Percentiles rank a stretch among this genome's conserved stretches.
Evolutionary conservation across 768 basidiomycete genomes (phyloP).

Genomic region (Mycena venus): DNA sequence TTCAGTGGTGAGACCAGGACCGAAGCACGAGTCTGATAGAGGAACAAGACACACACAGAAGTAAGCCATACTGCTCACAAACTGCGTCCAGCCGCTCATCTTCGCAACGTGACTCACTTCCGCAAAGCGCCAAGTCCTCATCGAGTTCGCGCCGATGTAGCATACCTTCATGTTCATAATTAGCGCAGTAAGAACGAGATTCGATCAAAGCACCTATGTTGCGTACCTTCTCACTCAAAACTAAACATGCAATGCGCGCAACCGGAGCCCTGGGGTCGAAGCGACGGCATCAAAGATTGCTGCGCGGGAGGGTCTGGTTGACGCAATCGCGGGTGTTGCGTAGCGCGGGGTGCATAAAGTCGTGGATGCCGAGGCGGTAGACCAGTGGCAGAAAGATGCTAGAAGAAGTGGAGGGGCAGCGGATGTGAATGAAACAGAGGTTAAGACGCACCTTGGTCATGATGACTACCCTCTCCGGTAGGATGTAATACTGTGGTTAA

Average conservation of each 20-base stretch:
- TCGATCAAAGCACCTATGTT: no score
- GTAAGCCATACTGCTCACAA: constrained; percentile 65
- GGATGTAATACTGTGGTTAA: constrained; percentile 39
- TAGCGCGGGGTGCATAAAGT: not conserved
- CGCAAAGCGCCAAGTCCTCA: constrained; percentile 61
- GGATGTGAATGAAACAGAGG: not conserved
- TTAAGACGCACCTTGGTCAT: constrained; percentile 32
- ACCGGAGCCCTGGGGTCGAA: constrained; percentile 49
- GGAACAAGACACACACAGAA: constrained; percentile 61
- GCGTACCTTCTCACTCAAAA: constrained; percentile 54
- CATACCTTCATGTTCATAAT: no score
- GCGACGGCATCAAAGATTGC: constrained; percentile 53
- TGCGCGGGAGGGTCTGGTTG: constrained; percentile 41
- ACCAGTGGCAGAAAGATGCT: no score
- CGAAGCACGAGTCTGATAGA: not conserved
- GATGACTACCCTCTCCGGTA: constrained; percentile 31
- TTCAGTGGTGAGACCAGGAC: no score
- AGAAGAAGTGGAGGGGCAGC: no score
- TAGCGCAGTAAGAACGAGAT: no score
- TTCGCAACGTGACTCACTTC: constrained; percentile 59
- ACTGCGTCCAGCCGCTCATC: constrained; percentile 63
- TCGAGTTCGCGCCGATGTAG: constrained; percentile 63
- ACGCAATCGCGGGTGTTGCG: constrained; percentile 27
- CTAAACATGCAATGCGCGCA: constrained; percentile 61
- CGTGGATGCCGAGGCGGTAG: constrained; percentile 28